phyloP scores from a whole-genome alignment of 495 filamentous ascomycete species.

The Tetracladium marchalianum region DNA sequence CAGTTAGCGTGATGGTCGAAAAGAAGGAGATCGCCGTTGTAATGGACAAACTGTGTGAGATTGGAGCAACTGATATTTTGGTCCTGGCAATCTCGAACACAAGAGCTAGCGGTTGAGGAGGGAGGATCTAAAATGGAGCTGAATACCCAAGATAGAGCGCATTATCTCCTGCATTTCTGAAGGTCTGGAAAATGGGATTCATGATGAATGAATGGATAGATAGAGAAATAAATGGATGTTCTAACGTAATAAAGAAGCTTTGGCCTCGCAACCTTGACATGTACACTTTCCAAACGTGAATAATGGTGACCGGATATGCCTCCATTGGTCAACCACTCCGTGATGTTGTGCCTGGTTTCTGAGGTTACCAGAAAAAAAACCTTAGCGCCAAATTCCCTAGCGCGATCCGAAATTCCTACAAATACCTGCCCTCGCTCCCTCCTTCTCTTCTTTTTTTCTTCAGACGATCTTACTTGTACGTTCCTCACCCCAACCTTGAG shows the following conservation, averaged over 20 bases:
- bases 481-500: conserved; percentile 6
- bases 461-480: conserved; percentile 21
- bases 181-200: too few relatives aligned
- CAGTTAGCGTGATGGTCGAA: conserved; percentile 87
- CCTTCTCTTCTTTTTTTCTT: conserved; percentile 19
- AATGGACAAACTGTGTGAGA: conserved; percentile 77
- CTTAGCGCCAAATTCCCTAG: too few relatives aligned
- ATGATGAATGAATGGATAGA: too few relatives aligned
- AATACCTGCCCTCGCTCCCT: neutral
- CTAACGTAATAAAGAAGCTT: neutral
- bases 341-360: too few relatives aligned
- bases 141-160: conserved; percentile 12
- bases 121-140: neutral
- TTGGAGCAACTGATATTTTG: conserved; percentile 82
- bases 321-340: too few relatives aligned
- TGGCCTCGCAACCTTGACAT: neutral
- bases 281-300: too few relatives aligned
- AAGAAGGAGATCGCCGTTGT: conserved; percentile 78
- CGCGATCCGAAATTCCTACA: too few relatives aligned
- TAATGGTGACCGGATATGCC: too few relatives aligned
- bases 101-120: conserved; percentile 24
- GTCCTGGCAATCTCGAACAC: conserved; percentile 85
- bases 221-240: neutral
- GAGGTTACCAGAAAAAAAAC: too few relatives aligned
- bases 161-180: too few relatives aligned